phyloP scores from a whole-genome alignment of 139 green algal species.

The Micractinium sp. region DNA sequence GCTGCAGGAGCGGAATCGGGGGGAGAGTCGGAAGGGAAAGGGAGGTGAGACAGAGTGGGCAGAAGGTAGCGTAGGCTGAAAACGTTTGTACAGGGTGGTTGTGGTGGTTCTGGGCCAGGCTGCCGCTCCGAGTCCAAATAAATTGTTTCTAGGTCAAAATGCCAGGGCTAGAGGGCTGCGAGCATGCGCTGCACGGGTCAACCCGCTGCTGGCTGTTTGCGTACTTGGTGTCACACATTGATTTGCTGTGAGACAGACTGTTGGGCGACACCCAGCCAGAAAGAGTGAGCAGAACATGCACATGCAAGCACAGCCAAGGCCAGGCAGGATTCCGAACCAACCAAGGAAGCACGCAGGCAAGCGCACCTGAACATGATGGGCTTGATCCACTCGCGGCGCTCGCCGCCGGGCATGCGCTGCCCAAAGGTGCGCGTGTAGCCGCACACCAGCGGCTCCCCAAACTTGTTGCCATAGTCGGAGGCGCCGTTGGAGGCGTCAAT shows the following conservation, averaged over 20 bases:
- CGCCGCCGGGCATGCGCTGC: constrained; percentile 83
- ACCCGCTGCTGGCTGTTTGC: not conserved
- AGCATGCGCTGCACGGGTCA: not conserved
- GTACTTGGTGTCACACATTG: no score
- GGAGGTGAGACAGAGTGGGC: not conserved
- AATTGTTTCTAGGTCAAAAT: not conserved
- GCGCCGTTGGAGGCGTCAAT: constrained; percentile 98
- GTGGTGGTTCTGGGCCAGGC: not conserved
- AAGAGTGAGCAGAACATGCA: not conserved
- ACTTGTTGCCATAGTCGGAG: constrained; percentile 99
- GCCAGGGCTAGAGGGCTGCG: not conserved
- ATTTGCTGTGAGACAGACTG: no score
- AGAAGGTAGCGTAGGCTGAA: not conserved
- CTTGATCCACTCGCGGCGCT: constrained; percentile 98
- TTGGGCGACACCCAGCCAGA: no score
- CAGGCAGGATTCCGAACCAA: not conserved
- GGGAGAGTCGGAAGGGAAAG: not conserved
- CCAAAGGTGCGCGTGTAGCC: constrained; percentile 97
- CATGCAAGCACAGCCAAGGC: not conserved
- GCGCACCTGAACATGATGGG: constrained; percentile 98
- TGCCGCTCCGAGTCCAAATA: no score
- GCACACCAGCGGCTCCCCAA: constrained; percentile 96
- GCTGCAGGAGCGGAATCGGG: constrained; percentile 44
- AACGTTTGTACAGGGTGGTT: no score
- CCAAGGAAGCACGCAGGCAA: no score